Conservation (phyloP, 306 rosid species). For the Astragalus membranaceus region DNA sequence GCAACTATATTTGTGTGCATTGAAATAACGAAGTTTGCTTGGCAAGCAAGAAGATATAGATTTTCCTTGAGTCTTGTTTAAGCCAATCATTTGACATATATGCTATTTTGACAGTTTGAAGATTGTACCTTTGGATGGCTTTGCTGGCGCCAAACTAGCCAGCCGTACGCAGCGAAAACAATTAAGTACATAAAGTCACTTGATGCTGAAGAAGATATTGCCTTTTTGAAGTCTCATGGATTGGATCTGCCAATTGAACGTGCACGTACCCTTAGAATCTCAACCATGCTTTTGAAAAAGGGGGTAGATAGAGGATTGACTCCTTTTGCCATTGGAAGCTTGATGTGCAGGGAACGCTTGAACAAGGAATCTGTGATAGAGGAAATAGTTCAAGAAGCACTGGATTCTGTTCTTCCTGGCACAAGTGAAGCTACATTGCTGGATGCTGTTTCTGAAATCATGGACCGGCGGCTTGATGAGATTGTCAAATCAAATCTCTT, state of each 20-base stretch:
- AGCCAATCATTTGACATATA: slow-evolving; percentile 23
- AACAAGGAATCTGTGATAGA: slow-evolving; percentile 65
- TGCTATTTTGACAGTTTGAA: slow-evolving; percentile 57
- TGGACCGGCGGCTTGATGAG: slow-evolving; percentile 56
- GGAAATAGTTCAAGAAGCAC: slow-evolving; percentile 59
- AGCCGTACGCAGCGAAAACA: slow-evolving; percentile 52
- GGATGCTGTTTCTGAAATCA: slow-evolving; percentile 56
- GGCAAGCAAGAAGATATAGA: neutral
- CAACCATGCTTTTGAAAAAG: slow-evolving; percentile 91
- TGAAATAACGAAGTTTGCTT: neutral
- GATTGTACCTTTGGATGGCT: slow-evolving; percentile 96
- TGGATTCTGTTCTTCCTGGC: slow-evolving; percentile 62
- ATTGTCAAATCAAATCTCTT: slow-evolving; percentile 26
- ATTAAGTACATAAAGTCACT: slow-evolving; percentile 57
- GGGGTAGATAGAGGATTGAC: slow-evolving; percentile 66
- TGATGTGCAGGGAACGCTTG: slow-evolving; percentile 70
- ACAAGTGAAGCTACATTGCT: slow-evolving; percentile 72
- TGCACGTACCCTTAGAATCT: slow-evolving; percentile 65
- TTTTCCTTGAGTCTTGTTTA: neutral
- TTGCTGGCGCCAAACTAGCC: slow-evolving; percentile 82
- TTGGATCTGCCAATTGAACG: slow-evolving; percentile 72
- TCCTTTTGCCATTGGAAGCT: slow-evolving; percentile 67
- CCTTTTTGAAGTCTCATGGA: slow-evolving; percentile 71
- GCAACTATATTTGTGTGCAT: neutral
- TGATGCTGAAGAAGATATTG: slow-evolving; percentile 72